Evolutionary conservation across 495 filamentous ascomycete species (phyloP), one percentile per base, ranked within the genome.

Genomic region (Aspergillus haitiensis): DNA sequence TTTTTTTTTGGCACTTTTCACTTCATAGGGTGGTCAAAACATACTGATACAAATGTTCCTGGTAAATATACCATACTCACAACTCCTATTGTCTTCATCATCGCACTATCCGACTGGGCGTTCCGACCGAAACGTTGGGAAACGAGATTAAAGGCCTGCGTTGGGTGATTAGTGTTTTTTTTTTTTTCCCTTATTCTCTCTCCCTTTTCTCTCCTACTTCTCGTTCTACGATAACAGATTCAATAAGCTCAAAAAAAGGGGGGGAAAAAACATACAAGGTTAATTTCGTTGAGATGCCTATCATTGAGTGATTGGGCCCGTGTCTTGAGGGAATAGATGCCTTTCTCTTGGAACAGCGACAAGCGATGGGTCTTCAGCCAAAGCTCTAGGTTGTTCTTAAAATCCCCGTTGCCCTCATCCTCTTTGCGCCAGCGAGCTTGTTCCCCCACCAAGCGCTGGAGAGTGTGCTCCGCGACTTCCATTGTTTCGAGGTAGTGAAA

Each of bases 401-500:
- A 6, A 7, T 45, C 12, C 2, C 50, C 52, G 3, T 27, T 27
- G 21, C 21, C 21, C n/a, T 36, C 6, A 32, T 60, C 57, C 18
- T 64, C 55, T 5, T 45, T 21, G n/a, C 63, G 42, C 61, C 51
- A 63, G 45, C 60, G 56, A 39, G 60, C 16, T 42, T 78, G 70
- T 9, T 77, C 70, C 7, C 50, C 47, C 18, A 73, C 50, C 6
- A 81, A 73, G 51, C 60, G 67, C 11, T 70, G 46, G 36, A 79
- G 53, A 3, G 70, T 76, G 48, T 73, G 59, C 5, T 65, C 55
- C 1, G 75, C 73, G 6, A 80, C 67, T 15, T 76, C 70, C 10
- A 82, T 70, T 1, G 73, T 77, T 51, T 82, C 79, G 4, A 70
- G 72, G 18, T 73, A 69, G 58, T 83, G 77, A 31, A 78, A 75